phyloP scores from a whole-genome alignment of 164 flowering plant genomes.

The Brasenia schreberi region DNA sequence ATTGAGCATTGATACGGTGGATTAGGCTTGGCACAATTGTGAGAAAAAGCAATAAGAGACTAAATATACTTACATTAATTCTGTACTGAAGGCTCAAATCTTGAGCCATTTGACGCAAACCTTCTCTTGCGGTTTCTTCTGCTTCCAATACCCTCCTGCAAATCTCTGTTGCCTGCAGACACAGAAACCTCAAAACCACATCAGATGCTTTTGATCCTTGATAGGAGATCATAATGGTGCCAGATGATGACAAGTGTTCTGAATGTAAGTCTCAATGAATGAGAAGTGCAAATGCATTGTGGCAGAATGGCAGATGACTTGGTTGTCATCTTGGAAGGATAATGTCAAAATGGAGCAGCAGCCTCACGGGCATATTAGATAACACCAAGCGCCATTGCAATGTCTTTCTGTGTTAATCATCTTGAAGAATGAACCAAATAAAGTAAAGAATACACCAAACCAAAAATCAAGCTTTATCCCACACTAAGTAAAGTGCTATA shows the following conservation, averaged over 20 bases:
- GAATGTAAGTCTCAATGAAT: not conserved
- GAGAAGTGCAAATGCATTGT: not conserved
- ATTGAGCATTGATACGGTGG: not conserved
- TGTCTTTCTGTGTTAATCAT: not conserved
- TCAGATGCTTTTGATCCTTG: not conserved
- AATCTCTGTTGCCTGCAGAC: slow-evolving; percentile 28
- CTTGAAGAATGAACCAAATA: too few species aligned
- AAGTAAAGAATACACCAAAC: too few species aligned
- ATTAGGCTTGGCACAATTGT: not conserved
- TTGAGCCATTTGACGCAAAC: slow-evolving; percentile 26
- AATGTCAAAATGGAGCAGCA: not conserved
- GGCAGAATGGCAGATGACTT: not conserved
- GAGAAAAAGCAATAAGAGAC: not conserved
- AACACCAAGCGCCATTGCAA: too few species aligned
- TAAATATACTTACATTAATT: slow-evolving; percentile 21
- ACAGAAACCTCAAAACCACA: not conserved
- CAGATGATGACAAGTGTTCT: not conserved
- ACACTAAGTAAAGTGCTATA: too few species aligned
- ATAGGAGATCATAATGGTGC: not conserved
- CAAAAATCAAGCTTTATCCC: too few species aligned
- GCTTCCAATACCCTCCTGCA: slow-evolving; percentile 30
- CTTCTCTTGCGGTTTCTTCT: slow-evolving; percentile 26
- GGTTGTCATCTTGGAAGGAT: not conserved
- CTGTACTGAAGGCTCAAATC: slow-evolving; percentile 35
- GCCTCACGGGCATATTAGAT: too few species aligned